A percentile compares a stretch with the other conserved stretches of the same genome.
These are phyloP conservation scores for Lodderomyces beijingensis DNA, from an alignment of 1,139 yeast genomes.

Conservation along the genomic window DNA sequence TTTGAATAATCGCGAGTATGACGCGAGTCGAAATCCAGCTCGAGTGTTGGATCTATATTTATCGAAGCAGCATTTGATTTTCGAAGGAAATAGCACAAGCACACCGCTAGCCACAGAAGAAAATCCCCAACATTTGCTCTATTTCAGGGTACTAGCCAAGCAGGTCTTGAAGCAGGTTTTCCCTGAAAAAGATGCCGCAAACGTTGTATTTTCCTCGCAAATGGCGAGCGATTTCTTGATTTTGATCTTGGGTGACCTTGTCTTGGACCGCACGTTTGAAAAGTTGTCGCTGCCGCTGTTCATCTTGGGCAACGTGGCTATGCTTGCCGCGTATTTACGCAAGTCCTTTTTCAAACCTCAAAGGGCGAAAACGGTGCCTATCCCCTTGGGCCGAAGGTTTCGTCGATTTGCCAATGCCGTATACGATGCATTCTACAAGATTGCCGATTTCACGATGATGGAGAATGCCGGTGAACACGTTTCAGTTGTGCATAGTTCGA, in stretches of 20 bases:
- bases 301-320: conserved; percentile 17
- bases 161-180: conserved; percentile 21
- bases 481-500: background rate
- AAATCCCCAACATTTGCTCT: conserved; percentile 11
- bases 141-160: conserved; percentile 24
- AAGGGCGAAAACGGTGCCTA: background rate
- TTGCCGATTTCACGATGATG: background rate
- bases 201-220: conserved; percentile 20
- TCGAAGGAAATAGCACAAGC: conserved; percentile 8
- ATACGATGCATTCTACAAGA: background rate
- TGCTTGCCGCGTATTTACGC: background rate
- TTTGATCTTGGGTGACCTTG: conserved; percentile 31
- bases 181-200: conserved; percentile 3
- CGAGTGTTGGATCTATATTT: conserved; percentile 15
- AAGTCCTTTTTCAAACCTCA: background rate
- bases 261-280: conserved; percentile 25
- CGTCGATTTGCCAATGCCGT: background rate
- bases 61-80: conserved; percentile 17
- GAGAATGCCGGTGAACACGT: background rate
- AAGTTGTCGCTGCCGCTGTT: conserved; percentile 31
- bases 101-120: too few relatives aligned
- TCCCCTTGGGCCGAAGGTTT: background rate
- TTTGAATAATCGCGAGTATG: conserved; percentile 12
- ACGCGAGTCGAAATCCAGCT: conserved; percentile 1
- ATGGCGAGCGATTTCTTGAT: conserved; percentile 27